phyloP scores from a whole-genome alignment of 2,329 filamentous ascomycete species.

The Penicillium sp. region DNA sequence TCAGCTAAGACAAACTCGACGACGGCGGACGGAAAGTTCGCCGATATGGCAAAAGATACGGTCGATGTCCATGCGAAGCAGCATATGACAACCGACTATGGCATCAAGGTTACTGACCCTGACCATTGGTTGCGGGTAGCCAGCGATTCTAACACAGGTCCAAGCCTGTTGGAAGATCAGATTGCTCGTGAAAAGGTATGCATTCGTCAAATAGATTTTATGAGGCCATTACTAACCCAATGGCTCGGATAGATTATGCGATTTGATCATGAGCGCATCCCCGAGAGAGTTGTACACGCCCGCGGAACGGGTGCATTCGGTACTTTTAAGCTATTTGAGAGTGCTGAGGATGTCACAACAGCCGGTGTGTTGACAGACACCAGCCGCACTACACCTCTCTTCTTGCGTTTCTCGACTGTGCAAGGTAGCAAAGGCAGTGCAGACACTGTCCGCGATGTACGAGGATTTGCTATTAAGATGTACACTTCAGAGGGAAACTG shows the following conservation, averaged over 20 bases:
- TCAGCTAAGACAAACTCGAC: constrained; percentile 9
- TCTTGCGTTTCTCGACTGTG: constrained; percentile 77
- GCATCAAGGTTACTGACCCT: constrained; percentile 69
- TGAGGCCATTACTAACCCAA: not conserved
- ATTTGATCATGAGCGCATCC: constrained; percentile 74
- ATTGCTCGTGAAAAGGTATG: constrained; percentile 72
- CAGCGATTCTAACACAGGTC: constrained; percentile 64
- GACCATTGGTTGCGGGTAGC: constrained; percentile 75
- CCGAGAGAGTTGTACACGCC: constrained; percentile 68
- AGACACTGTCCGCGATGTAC: constrained; percentile 80
- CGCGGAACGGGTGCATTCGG: constrained; percentile 66
- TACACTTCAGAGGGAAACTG: constrained; percentile 78
- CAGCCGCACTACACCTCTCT: constrained; percentile 63
- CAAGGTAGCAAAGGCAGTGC: constrained; percentile 73
- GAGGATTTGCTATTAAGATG: constrained; percentile 76
- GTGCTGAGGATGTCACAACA: constrained; percentile 61
- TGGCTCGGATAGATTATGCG: constrained; percentile 48
- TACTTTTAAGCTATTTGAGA: constrained; percentile 66
- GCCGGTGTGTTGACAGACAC: constrained; percentile 69
- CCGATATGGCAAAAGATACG: constrained; percentile 61
- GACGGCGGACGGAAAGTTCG: constrained; percentile 51
- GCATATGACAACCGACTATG: constrained; percentile 74
- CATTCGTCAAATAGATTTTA: not conserved
- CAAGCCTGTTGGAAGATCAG: constrained; percentile 69
- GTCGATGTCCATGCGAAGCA: constrained; percentile 60